Evolutionary conservation across 2,329 filamentous ascomycete genomes (phyloP).

Genomic region (Fusarium scirpi): DNA sequence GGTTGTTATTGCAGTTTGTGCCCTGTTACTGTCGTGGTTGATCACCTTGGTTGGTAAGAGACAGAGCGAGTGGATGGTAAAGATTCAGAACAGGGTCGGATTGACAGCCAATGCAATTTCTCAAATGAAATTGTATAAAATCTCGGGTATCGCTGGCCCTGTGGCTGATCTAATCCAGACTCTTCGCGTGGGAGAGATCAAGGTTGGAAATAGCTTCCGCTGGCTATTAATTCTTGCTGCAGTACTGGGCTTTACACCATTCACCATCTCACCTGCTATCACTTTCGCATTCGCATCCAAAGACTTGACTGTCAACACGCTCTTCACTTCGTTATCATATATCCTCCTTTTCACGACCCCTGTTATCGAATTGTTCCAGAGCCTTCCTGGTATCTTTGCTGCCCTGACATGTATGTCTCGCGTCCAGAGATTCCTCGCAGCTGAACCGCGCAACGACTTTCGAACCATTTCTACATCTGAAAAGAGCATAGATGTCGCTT

Average conservation of each 20-base stretch:
- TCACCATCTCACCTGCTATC: constrained; percentile 51
- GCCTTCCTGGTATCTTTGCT: constrained; percentile 49
- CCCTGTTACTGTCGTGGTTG: constrained; percentile 28
- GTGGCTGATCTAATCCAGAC: constrained; percentile 48
- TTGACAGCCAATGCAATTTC: constrained; percentile 49
- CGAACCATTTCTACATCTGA: constrained; percentile 17
- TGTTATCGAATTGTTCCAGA: constrained; percentile 50
- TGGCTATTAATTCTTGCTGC: constrained; percentile 41
- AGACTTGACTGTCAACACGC: constrained; percentile 44
- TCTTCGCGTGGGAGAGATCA: constrained; percentile 49
- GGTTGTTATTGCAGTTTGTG: constrained; percentile 53
- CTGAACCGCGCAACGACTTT: constrained; percentile 43
- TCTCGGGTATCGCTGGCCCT: constrained; percentile 47
- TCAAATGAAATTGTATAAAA: constrained; percentile 51
- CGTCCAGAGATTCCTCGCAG: constrained; percentile 55
- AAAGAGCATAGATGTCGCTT: constrained; percentile 15
- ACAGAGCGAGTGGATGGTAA: constrained; percentile 54
- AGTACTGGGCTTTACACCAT: constrained; percentile 51
- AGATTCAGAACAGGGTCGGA: constrained; percentile 52
- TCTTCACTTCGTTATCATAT: constrained; percentile 53
- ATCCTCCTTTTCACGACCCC: constrained; percentile 52
- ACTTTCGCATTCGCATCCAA: constrained; percentile 50
- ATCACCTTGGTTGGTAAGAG: constrained; percentile 31
- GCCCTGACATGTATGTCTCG: constrained; percentile 51
- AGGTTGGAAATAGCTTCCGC: constrained; percentile 46